Conservation (phyloP, 2,329 filamentous ascomycete genomes). For the Aspergillus pseudoviridinutans region DNA sequence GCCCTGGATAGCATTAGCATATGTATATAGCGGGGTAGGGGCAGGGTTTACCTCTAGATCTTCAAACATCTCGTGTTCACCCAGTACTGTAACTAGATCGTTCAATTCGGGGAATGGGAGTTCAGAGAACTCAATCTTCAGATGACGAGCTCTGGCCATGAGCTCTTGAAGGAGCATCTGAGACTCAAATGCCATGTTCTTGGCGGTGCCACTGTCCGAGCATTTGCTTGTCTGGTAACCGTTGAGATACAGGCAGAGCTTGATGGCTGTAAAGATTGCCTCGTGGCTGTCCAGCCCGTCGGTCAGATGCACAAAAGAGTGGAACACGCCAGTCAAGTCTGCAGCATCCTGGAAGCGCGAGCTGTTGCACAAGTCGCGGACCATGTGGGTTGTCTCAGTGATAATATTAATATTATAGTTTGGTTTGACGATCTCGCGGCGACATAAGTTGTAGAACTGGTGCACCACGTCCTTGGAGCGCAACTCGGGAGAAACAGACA, state of each 20-base stretch:
- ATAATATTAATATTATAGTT: slow-evolving; percentile 31
- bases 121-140: slow-evolving; percentile 32
- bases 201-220: slow-evolving; percentile 20
- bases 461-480: slow-evolving; percentile 25
- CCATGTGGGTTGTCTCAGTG: slow-evolving; percentile 22
- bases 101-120: slow-evolving; percentile 34
- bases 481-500: slow-evolving; percentile 24
- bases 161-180: slow-evolving; percentile 33
- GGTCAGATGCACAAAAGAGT: slow-evolving; percentile 32
- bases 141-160: slow-evolving; percentile 25
- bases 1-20: slow-evolving; percentile 7
- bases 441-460: slow-evolving; percentile 31
- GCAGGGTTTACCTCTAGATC: slow-evolving; percentile 28
- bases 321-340: slow-evolving; percentile 30
- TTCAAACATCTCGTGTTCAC: slow-evolving; percentile 36
- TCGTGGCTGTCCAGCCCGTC: slow-evolving; percentile 30
- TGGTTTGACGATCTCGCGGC: slow-evolving; percentile 28
- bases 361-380: slow-evolving; percentile 27
- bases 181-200: slow-evolving; percentile 30
- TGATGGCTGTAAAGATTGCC: slow-evolving; percentile 33
- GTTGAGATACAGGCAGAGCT: slow-evolving; percentile 34
- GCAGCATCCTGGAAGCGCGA: slow-evolving; percentile 32
- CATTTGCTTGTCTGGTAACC: slow-evolving; percentile 31
- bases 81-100: slow-evolving; percentile 34
- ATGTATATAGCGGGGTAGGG: neutral